Conservation (phyloP, 495 filamentous ascomycete species). For the Tuber brumale region DNA sequence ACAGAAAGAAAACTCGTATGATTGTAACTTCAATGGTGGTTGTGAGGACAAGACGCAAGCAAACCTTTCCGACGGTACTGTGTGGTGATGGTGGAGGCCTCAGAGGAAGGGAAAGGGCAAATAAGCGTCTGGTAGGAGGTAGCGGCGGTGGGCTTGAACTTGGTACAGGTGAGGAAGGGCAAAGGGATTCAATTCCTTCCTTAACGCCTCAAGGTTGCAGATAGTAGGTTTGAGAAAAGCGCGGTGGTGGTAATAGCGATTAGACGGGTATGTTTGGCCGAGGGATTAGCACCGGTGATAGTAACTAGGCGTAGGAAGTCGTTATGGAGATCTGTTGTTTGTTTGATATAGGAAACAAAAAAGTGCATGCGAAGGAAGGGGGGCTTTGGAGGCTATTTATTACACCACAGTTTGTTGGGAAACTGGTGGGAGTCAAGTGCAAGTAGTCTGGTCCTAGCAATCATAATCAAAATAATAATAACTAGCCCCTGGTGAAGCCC, state of each 20-base stretch:
- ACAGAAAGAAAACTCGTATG: neutral
- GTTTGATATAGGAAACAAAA: constrained; percentile 5
- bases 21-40: neutral
- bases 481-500: constrained; percentile 24
- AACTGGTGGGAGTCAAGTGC: neutral
- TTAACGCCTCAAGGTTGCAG: neutral
- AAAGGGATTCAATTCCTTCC: neutral
- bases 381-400: constrained; percentile 36
- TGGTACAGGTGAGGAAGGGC: neutral
- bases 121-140: neutral
- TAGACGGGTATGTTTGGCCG: neutral
- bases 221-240: neutral
- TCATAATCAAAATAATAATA: constrained; percentile 15
- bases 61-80: neutral
- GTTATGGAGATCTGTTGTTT: neutral
- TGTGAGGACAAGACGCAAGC: neutral
- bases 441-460: neutral
- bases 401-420: neutral
- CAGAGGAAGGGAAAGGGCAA: neutral
- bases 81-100: neutral
- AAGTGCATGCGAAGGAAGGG: constrained; percentile 15
- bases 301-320: neutral
- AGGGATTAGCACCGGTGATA: neutral
- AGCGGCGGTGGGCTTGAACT: neutral
- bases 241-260: neutral